Percentiles rank a stretch among this genome's conserved stretches.
Evolutionary conservation across 306 rosid species (phyloP).

Genomic region (Oemleria cerasiformis): DNA sequence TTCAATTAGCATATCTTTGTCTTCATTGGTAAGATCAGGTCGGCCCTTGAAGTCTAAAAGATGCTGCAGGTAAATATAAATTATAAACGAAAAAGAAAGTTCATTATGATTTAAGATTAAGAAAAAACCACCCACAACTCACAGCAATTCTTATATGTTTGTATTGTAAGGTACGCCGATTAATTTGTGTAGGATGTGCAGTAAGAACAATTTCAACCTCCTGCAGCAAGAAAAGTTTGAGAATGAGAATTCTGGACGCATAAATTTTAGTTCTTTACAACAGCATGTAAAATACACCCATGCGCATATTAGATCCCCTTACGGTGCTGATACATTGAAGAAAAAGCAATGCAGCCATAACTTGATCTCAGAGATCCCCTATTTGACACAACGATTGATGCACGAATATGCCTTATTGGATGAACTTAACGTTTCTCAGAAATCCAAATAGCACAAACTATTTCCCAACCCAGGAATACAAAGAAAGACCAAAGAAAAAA

Average conservation of each 20-base stretch:
- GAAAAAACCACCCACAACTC: conserved; percentile 30
- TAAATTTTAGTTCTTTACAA: conserved; percentile 3
- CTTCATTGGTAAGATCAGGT: conserved; percentile 77
- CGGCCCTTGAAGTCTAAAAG: conserved; percentile 83
- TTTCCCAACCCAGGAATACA: conserved; percentile 15
- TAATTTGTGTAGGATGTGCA: conserved; percentile 97
- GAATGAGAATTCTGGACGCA: conserved; percentile 15
- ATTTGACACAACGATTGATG: neutral
- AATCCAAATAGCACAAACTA: neutral
- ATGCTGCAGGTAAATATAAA: conserved; percentile 45
- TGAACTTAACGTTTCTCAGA: neutral
- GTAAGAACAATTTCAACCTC: conserved; percentile 96
- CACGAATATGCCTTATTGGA: neutral
- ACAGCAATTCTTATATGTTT: conserved; percentile 82
- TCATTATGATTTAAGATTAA: conserved; percentile 20
- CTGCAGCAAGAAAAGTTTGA: conserved; percentile 39
- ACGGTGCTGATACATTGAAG: no score
- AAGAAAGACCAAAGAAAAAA: neutral
- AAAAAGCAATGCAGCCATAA: no score
- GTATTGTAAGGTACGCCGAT: conserved; percentile 87
- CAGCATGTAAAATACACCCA: neutral
- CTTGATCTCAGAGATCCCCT: no score
- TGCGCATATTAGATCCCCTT: no score
- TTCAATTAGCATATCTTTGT: conserved; percentile 82
- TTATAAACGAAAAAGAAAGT: conserved; percentile 27